A percentile compares a stretch with the other conserved stretches of the same genome.
Evolutionary conservation across 1,139 yeast genomes (phyloP).

Genomic region (Geotrichum australiense): DNA sequence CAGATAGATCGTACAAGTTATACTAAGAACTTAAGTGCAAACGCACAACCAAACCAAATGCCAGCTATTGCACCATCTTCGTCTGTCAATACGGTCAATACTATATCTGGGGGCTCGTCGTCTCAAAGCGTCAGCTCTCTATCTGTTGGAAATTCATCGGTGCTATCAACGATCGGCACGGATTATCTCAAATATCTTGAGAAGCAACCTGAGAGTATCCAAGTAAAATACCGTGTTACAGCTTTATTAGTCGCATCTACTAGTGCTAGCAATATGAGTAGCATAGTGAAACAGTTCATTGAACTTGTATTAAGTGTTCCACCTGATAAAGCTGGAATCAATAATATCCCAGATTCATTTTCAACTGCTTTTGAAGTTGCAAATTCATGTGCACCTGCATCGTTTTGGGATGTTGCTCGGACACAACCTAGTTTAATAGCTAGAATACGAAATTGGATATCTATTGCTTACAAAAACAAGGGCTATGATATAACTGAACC

Average conservation of each 20-base stretch:
- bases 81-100: no score
- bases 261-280: no score
- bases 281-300: slow-evolving; percentile 10
- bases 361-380: slow-evolving; percentile 24
- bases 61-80: no score
- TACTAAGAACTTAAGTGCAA: no score
- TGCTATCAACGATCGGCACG: no score
- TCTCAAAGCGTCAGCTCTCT: no score
- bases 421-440: slow-evolving; percentile 22
- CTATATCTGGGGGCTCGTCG: no score
- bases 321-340: slow-evolving; percentile 8
- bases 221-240: slow-evolving; percentile 11
- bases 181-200: no score
- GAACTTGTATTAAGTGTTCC: slow-evolving; percentile 6
- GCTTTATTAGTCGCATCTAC: slow-evolving; percentile 12
- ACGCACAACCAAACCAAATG: no score
- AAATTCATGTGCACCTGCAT: slow-evolving; percentile 18
- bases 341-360: slow-evolving; percentile 25
- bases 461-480: slow-evolving; percentile 19
- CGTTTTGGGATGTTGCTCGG: no score
- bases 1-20: no score
- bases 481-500: slow-evolving; percentile 19
- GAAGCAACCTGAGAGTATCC: slow-evolving; percentile 11
- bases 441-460: slow-evolving; percentile 31
- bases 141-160: no score